phyloP scores from a whole-genome alignment of 2,329 filamentous ascomycete species.

The Hypomyces perniciosus region DNA sequence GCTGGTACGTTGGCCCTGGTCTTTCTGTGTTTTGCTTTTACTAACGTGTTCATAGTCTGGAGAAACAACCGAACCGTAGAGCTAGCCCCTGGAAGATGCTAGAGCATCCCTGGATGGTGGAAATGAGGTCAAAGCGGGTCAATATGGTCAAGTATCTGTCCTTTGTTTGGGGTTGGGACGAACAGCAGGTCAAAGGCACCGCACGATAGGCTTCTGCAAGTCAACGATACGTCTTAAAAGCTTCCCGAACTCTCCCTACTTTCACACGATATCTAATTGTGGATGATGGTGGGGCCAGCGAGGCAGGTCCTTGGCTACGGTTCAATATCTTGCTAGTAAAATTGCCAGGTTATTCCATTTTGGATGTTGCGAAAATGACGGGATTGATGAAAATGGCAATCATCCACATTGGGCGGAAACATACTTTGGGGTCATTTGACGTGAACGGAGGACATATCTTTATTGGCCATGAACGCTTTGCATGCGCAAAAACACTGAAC shows the following conservation, averaged over 20 bases:
- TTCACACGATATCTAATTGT: not conserved
- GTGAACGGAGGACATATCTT: not conserved
- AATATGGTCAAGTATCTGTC: conserved; percentile 94
- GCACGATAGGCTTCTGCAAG: not conserved
- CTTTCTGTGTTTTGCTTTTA: not conserved
- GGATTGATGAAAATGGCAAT: not conserved
- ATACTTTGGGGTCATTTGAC: not conserved
- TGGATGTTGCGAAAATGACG: too few species aligned
- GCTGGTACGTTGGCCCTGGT: conserved; percentile 66
- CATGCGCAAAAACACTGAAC: not conserved
- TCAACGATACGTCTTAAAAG: not conserved
- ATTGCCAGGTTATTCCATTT: not conserved
- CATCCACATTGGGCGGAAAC: not conserved
- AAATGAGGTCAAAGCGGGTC: conserved; percentile 92
- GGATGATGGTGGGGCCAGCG: conserved; percentile 1
- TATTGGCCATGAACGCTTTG: not conserved
- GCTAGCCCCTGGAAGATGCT: conserved; percentile 98
- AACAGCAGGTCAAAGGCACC: conserved; percentile 28
- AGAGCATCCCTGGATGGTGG: conserved; percentile 97
- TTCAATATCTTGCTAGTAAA: not conserved
- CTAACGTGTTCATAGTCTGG: conserved; percentile 56
- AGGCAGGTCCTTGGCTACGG: conserved; percentile 1
- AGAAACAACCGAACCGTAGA: conserved; percentile 82
- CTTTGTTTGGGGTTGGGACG: conserved; percentile 96
- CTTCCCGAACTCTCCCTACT: not conserved